Evolutionary conservation across 2,329 filamentous ascomycete species (phyloP), one percentile per base, ranked within the genome.

Genomic region (Fusarium brevicatenulatum): DNA sequence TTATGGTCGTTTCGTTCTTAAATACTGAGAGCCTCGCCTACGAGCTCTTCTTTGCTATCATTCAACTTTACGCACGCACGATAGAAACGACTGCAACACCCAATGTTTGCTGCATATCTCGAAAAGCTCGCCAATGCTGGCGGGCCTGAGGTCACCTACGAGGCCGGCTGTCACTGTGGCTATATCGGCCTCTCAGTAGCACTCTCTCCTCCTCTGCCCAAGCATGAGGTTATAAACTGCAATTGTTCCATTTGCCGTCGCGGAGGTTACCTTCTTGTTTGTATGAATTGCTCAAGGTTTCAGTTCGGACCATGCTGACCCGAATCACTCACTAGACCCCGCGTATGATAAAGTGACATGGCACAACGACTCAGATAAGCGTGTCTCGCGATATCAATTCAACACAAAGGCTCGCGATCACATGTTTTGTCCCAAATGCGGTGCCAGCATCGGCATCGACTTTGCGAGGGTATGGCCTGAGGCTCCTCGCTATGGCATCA

Each of bases 161-260:
- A 84, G 50, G 86, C 82, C 16, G 84, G 83, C 62, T 89, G 87
- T 70, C 87, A 89, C 76, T 89, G 87, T 78, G 87, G 86, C 49
- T 83, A 83, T 59, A 82, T 89, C 66, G 80, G 83, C 66, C 86
- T 87, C 73, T 81, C 82, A 19, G 80, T 87, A 34, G 84, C 82
- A 25, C 81, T 89, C 49, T 85, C 84, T 36, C 86, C 86, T 30
- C 83, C 86, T 32, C 80, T 89, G 34, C 80, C 83, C 8, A 79
- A 85, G 70, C 81, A 85, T 70, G 78, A 82, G 66, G 82, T 87
- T 8, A 52, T 85, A n/a, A 76, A 83, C 25, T 89, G 88, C 81
- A 87, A 85, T 74, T 89, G 88, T 78, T 89, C 87, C 40, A 85
- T 85, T 64, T 89, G 87, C 75, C 77, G 80, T 2, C 82, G 85